phyloP scores from a whole-genome alignment of 805 yeast species.

The Candida arabinofermentans region DNA sequence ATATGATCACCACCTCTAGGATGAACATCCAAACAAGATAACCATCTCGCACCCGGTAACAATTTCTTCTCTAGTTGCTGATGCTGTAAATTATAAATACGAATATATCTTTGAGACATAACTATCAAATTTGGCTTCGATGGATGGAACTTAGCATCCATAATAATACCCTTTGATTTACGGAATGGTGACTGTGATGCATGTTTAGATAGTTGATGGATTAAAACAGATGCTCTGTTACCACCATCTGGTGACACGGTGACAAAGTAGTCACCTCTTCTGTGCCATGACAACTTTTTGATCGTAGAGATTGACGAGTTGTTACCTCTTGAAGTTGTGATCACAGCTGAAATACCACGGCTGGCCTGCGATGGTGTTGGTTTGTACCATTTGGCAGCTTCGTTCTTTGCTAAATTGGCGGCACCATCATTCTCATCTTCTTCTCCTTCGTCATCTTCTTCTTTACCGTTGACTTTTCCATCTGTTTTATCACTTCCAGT shows the following conservation, averaged over 20 bases:
- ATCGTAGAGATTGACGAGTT: conserved; percentile 51
- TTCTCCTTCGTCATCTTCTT: conserved; percentile 36
- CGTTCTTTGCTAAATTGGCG: conserved; percentile 33
- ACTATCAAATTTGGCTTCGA: conserved; percentile 91
- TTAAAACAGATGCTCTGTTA: conserved; percentile 74
- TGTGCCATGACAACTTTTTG: conserved; percentile 89
- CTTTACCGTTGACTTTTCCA: conserved; percentile 35
- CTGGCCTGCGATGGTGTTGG: conserved; percentile 60
- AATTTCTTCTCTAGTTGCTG: conserved; percentile 81
- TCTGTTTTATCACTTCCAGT: conserved; percentile 27
- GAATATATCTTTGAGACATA: conserved; percentile 87
- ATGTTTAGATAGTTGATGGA: conserved; percentile 93
- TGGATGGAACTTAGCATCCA: conserved; percentile 97
- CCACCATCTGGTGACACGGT: conserved; percentile 94
- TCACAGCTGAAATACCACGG: conserved; percentile 68
- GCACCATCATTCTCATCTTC: conserved; percentile 24
- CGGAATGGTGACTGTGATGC: conserved; percentile 93
- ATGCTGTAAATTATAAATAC: conserved; percentile 85
- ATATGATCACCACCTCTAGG: conserved; percentile 91
- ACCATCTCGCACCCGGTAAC: conserved; percentile 95
- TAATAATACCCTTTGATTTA: conserved; percentile 87
- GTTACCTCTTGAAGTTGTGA: conserved; percentile 46
- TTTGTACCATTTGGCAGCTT: conserved; percentile 77
- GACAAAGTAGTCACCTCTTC: conserved; percentile 95
- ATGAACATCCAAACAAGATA: conserved; percentile 86